Base-by-base conservation (phyloP, 352 stramenopile species). In the Pythium dissimile region DNA sequence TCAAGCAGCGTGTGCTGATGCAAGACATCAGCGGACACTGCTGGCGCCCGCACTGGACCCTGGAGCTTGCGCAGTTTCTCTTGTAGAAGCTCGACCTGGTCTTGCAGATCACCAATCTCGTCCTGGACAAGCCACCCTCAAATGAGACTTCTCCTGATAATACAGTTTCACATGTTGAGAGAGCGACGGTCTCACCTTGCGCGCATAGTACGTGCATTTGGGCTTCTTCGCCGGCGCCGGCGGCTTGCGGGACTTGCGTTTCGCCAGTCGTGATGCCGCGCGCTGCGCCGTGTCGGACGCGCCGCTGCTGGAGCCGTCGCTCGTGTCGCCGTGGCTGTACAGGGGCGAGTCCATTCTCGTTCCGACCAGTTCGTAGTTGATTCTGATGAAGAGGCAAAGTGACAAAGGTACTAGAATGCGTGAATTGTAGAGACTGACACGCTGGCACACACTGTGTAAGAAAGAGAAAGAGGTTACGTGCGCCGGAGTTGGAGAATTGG, bases 131-230 rank as follows among this genome's bases (percentile, higher is more conserved):
- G 26, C 16, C 11, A 3, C 21, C 28, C 18, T 45, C n/a, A n/a
- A 28, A 55, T 2, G 12, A 12, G 30, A n/a, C 43, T n/a, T 30
- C 16, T 35, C 30, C 30, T 12, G 30, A 12, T 7, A 12, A 35
- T 12, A 12, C 30, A 12, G 7, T 12, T 12, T 35, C 12, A 12
- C 30, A 12, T 12, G 30, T 35, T 12, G 30, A 12, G 23, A n/a
- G 10, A 8, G 10, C 43, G 12, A 32, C 20, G 16, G 15, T 28
- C 46, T 26, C 18, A 55, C 47, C 47, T 59, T 59, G 30, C 57
- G 47, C 6, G 31, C 38, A 24, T 64, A 64, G 35, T 64, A 59
- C 21, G 57, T 64, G 21, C 39, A 46, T 41, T 64, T 64, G 39
- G 28, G 39, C 26, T 53, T 58, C 48, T 58, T 58, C 1, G 32